Evolutionary conservation across 208 protist genomes (phyloP).

Genomic region (Naegleria gruberi): DNA sequence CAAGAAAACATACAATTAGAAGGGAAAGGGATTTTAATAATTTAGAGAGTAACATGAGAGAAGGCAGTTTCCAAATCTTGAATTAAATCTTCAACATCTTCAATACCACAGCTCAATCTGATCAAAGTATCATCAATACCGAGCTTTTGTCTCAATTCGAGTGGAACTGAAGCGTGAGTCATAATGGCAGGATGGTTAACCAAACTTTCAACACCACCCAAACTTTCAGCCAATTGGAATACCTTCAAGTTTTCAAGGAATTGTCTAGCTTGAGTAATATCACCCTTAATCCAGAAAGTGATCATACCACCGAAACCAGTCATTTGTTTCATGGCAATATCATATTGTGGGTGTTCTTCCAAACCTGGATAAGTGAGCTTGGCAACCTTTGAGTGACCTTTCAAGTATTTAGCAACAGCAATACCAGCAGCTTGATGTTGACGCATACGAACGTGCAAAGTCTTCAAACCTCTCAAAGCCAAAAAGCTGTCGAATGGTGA

Average conservation of each 20-base stretch:
- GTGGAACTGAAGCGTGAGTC: constrained; percentile 84
- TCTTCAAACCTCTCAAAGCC: constrained; percentile 84
- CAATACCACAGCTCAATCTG: constrained; percentile 80
- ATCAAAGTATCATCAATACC: constrained; percentile 68
- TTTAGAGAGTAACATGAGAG: constrained; percentile 46
- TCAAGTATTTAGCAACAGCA: constrained; percentile 61
- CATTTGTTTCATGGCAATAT: constrained; percentile 49
- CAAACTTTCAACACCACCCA: constrained; percentile 84
- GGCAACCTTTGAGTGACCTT: constrained; percentile 62
- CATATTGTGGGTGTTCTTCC: constrained; percentile 68
- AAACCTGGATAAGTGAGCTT: constrained; percentile 77
- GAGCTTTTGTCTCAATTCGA: constrained; percentile 66
- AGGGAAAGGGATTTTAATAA: background rate
- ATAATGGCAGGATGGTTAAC: constrained; percentile 79
- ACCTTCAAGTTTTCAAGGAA: constrained; percentile 69
- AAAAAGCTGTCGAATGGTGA: constrained; percentile 88
- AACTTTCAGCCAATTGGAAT: constrained; percentile 80
- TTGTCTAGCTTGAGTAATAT: constrained; percentile 46
- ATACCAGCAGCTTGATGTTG: constrained; percentile 76
- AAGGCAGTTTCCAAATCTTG: constrained; percentile 73
- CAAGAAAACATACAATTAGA: too few species aligned
- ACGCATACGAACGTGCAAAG: constrained; percentile 78
- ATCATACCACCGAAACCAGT: constrained; percentile 62
- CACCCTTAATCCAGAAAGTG: constrained; percentile 55
- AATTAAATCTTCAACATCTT: constrained; percentile 80